A percentile compares a stretch with the other conserved stretches of the same genome.
phyloP scores from a whole-genome alignment of 1,284 basidiomycete species.

The Bjerkandera adusta region DNA sequence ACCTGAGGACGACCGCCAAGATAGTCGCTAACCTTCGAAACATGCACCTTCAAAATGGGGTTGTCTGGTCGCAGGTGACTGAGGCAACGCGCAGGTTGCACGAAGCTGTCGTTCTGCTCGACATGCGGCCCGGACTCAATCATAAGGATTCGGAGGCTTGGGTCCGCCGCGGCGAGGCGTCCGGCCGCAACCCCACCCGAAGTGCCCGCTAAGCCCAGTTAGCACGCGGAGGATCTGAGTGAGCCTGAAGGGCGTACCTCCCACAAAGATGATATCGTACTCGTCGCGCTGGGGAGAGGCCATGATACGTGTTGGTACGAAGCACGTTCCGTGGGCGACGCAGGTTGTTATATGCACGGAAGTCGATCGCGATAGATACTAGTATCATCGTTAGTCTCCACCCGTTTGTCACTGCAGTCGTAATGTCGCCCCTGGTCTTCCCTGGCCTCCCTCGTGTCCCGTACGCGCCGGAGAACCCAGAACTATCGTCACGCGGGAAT shows the following conservation, averaged over 20 bases:
- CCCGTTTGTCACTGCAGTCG: too few species aligned
- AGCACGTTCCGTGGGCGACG: too few species aligned
- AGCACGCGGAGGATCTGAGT: background rate
- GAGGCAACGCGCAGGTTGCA: conserved; percentile 32
- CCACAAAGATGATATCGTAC: conserved; percentile 49
- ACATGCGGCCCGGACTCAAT: conserved; percentile 40
- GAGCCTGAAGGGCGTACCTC: conserved; percentile 32
- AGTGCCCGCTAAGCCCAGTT: conserved; percentile 36
- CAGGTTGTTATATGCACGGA: too few species aligned
- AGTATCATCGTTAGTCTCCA: too few species aligned
- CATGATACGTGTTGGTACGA: too few species aligned
- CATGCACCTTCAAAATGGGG: conserved; percentile 18
- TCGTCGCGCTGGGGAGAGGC: conserved; percentile 14
- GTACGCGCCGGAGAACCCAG: too few species aligned
- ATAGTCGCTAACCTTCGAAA: conserved; percentile 27
- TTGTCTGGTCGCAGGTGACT: conserved; percentile 25
- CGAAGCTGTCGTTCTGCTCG: conserved; percentile 26
- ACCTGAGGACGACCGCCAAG: conserved; percentile 41
- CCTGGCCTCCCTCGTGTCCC: too few species aligned
- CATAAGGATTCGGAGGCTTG: conserved; percentile 37
- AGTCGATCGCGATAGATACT: too few species aligned
- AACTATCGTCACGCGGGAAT: too few species aligned
- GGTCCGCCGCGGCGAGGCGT: conserved; percentile 40
- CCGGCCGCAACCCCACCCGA: conserved; percentile 41
- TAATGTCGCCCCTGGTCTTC: too few species aligned